These are phyloP conservation scores for Pichia insulana DNA, from an alignment of 805 yeast species.

Conservation along the genomic window DNA sequence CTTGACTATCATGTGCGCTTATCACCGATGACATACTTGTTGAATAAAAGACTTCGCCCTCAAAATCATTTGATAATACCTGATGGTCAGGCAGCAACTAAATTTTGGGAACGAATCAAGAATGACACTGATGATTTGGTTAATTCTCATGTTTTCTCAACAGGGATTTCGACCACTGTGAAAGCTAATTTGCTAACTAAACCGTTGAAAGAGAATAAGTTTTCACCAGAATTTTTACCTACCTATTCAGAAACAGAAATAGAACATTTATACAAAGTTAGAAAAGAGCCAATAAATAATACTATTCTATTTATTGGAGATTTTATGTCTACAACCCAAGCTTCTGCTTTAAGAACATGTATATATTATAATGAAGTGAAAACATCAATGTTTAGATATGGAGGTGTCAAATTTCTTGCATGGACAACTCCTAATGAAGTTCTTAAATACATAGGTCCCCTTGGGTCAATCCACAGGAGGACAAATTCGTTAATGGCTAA, in stretches of 20 bases:
- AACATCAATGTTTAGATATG: slow-evolving; percentile 29
- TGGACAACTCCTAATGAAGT: slow-evolving; percentile 59
- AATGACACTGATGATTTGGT: slow-evolving; percentile 11
- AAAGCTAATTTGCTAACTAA: slow-evolving; percentile 16
- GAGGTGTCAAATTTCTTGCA: slow-evolving; percentile 60
- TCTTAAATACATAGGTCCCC: slow-evolving; percentile 49
- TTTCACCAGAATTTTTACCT: slow-evolving; percentile 28
- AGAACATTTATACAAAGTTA: background rate
- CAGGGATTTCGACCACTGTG: slow-evolving; percentile 11
- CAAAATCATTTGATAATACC: slow-evolving; percentile 48
- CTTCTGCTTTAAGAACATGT: slow-evolving; percentile 41
- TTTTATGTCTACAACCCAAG: slow-evolving; percentile 38
- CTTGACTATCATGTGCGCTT: slow-evolving; percentile 55
- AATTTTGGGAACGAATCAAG: slow-evolving; percentile 19
- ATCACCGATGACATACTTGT: slow-evolving; percentile 50
- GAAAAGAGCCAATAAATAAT: slow-evolving; percentile 18
- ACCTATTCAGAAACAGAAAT: background rate
- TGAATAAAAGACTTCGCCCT: slow-evolving; percentile 58
- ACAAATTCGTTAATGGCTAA: slow-evolving; percentile 60
- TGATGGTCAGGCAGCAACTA: slow-evolving; percentile 13
- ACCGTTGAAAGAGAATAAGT: slow-evolving; percentile 34
- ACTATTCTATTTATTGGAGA: slow-evolving; percentile 25
- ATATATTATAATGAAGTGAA: slow-evolving; percentile 24
- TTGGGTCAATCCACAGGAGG: slow-evolving; percentile 43
- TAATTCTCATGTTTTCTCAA: slow-evolving; percentile 12